Evolutionary conservation across 2,329 filamentous ascomycete species (phyloP), one percentile per base, ranked within the genome.

Genomic region (Diaporthe ampelina): DNA sequence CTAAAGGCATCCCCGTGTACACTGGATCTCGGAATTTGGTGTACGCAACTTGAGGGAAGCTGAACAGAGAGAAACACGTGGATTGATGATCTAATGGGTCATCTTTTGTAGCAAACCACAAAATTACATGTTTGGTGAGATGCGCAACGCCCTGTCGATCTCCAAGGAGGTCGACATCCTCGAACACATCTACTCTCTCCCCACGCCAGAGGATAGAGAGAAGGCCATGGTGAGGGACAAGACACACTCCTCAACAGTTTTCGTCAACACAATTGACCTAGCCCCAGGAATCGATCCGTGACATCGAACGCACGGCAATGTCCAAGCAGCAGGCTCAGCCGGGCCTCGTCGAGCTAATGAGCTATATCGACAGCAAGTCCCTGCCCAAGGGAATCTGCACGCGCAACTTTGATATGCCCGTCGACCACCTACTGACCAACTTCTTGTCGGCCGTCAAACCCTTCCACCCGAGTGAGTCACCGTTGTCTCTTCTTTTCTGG

Each of bases 41-140:
- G 15, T 17, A 2, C 1, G 4, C 19, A 21, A 19, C 19, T 0
- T 9, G 45, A 8, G 45, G 7, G 21, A 11, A 24, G 21, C 5
- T 4, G 0, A 17, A 17, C 5, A 11, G 3, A 48, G 26, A 17
- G 4, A 19, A 17, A 1, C 0, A 2, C 5, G 29, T 4, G 7
- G 9, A 15, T 10, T 9, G 4, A 40, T 54, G 13, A 26, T 40
- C 63, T 68, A n/a, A 68, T 17, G 37, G 17, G 15, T 8, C 13
- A 37, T 4, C 13, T 13, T 24, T 21, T 40, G 1, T 76, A 97
- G 95, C 82, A 86, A 95, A 74, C 96, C 96, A 0, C 96, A 98
- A 84, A 97, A 94, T 78, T 94, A 98, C 88, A 99, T 98, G 96
- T 98, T 98, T 84, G 83, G 85, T 26, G 89, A 97, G 81, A 98